These are phyloP conservation scores for Mycena epipterygia DNA, from an alignment of 768 basidiomycete genomes.

Conservation along the genomic window DNA sequence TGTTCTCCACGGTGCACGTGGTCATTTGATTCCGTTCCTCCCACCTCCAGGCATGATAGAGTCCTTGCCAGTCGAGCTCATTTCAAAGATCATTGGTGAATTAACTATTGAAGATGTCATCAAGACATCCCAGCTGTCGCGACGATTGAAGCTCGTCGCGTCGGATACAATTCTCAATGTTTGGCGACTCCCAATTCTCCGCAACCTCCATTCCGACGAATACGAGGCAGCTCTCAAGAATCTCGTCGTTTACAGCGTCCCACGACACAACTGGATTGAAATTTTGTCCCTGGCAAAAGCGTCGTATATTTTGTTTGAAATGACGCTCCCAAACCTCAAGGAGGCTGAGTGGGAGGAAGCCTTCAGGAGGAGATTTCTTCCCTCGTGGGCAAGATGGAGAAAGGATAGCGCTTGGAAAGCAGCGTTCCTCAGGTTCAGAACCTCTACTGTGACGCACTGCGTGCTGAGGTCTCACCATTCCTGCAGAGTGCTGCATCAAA, in stretches of 20 bases:
- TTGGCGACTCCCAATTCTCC: slow-evolving; percentile 80
- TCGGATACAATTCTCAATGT: slow-evolving; percentile 79
- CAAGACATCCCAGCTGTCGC: slow-evolving; percentile 70
- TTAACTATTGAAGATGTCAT: slow-evolving; percentile 76
- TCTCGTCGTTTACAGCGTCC: slow-evolving; percentile 76
- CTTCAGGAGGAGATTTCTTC: slow-evolving; percentile 78
- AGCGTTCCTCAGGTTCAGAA: slow-evolving; percentile 73
- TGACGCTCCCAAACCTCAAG: slow-evolving; percentile 77
- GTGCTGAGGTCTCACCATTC: slow-evolving; percentile 27
- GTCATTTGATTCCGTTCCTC: too few relatives aligned
- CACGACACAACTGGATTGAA: slow-evolving; percentile 86
- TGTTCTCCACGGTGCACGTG: neutral
- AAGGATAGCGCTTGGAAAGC: slow-evolving; percentile 75
- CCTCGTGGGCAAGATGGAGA: slow-evolving; percentile 82
- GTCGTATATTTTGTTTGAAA: slow-evolving; percentile 74
- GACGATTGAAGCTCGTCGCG: slow-evolving; percentile 66
- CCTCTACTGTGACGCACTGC: slow-evolving; percentile 21
- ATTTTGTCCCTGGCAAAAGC: slow-evolving; percentile 75
- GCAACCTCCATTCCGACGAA: slow-evolving; percentile 58
- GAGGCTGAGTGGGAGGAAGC: slow-evolving; percentile 82
- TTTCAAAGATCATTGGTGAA: slow-evolving; percentile 78
- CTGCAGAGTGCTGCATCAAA: slow-evolving; percentile 68
- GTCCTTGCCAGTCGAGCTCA: slow-evolving; percentile 81
- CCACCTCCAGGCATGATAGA: slow-evolving; percentile 50
- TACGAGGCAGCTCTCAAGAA: slow-evolving; percentile 69